Conservation (phyloP, 805 yeast genomes). For the Hanseniaspora osmophila region DNA sequence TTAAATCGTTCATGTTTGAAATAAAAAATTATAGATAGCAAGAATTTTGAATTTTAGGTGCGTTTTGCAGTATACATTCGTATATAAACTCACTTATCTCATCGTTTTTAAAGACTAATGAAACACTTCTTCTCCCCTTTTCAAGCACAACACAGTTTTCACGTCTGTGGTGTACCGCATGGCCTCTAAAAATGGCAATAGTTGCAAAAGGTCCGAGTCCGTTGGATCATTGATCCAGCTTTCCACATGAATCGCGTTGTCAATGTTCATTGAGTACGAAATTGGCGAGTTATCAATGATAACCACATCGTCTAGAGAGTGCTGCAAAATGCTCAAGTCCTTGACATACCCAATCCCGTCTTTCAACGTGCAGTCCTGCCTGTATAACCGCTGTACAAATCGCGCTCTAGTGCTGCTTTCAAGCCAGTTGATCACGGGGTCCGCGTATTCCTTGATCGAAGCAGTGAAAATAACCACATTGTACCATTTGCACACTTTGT, state of each 20-base stretch:
- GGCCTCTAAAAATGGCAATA: conserved; percentile 63
- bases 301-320: conserved; percentile 21
- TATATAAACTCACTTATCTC: too few relatives aligned
- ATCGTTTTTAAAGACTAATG: conserved; percentile 19
- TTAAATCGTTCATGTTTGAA: too few relatives aligned
- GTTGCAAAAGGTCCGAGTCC: conserved; percentile 67
- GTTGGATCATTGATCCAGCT: conserved; percentile 98
- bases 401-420: conserved; percentile 42
- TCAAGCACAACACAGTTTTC: conserved; percentile 57
- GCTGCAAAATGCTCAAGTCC: conserved; percentile 30
- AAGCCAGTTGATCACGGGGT: conserved; percentile 87
- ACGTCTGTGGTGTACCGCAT: conserved; percentile 76
- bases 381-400: conserved; percentile 53
- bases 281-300: conserved; percentile 90
- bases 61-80: too few relatives aligned
- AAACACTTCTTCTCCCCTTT: conserved; percentile 55
- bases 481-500: conserved; percentile 73
- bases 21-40: neutral
- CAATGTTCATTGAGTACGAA: conserved; percentile 68
- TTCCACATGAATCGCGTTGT: conserved; percentile 84
- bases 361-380: conserved; percentile 64
- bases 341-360: conserved; percentile 79
- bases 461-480: conserved; percentile 88
- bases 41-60: neutral
- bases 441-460: conserved; percentile 87